These are phyloP conservation scores for Crepidotus variabilis DNA, from an alignment of 768 basidiomycete genomes.

Conservation along the genomic window DNA sequence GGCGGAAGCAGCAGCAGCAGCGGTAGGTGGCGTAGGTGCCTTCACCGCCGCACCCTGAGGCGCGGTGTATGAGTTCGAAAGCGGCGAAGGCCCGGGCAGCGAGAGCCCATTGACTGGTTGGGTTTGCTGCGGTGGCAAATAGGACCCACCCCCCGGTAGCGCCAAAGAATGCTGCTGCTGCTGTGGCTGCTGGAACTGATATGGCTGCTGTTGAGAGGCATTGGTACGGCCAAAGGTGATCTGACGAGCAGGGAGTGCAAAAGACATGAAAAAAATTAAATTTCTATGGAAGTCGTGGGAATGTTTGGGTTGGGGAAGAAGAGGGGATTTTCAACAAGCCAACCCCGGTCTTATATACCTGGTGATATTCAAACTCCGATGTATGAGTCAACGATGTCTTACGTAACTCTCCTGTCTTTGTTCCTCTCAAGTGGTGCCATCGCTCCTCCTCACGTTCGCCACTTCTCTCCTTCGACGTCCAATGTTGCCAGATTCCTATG, in stretches of 20 bases:
- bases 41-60: constrained; percentile 26
- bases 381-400: constrained; percentile 32
- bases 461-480: background rate
- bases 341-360: constrained; percentile 41
- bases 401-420: constrained; percentile 40
- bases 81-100: constrained; percentile 51
- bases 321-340: constrained; percentile 22
- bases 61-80: constrained; percentile 52
- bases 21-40: constrained; percentile 20
- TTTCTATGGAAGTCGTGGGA: constrained; percentile 37
- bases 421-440: constrained; percentile 6
- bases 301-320: constrained; percentile 32
- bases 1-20: constrained; percentile 19
- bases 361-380: constrained; percentile 41
- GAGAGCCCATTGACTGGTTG: constrained; percentile 35
- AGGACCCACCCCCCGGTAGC: constrained; percentile 55
- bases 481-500: background rate
- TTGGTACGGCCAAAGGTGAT: constrained; percentile 72
- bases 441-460: background rate
- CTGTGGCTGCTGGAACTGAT: constrained; percentile 35
- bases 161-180: constrained; percentile 50
- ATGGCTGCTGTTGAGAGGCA: constrained; percentile 34
- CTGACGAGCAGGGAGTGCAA: constrained; percentile 74
- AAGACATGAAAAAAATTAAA: constrained; percentile 43
- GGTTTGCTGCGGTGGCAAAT: constrained; percentile 28